Percentiles rank a stretch among this genome's conserved stretches.
Evolutionary conservation across 78 protist genomes (phyloP).

Genomic region (Planoprotostelium fungivorum): DNA sequence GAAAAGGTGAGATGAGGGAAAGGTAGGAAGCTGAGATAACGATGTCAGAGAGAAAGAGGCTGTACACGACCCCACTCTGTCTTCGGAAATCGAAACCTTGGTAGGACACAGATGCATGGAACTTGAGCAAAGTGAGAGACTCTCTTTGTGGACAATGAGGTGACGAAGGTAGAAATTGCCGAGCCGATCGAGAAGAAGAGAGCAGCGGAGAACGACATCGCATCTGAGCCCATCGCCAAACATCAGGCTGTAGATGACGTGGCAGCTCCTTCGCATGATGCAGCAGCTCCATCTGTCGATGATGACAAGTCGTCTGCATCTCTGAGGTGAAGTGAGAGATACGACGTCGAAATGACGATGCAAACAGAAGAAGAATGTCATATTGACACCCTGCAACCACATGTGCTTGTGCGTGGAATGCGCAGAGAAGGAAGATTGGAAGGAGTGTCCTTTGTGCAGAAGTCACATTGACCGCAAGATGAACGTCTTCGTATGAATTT

Average conservation of each 20-base stretch:
- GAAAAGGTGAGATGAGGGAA: background rate
- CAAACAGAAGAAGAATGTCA: background rate
- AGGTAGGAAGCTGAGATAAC: background rate
- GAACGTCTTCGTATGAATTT: background rate
- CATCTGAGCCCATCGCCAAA: background rate
- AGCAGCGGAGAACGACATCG: background rate
- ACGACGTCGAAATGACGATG: too few species aligned
- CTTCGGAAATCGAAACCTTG: background rate
- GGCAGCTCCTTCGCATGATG: too few species aligned
- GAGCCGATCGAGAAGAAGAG: background rate
- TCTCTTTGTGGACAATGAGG: too few species aligned
- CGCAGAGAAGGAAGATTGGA: background rate
- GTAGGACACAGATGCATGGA: background rate
- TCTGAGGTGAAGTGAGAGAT: background rate
- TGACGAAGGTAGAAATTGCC: background rate
- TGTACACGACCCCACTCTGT: background rate
- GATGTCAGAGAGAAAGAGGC: background rate
- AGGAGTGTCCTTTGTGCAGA: background rate
- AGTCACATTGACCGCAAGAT: background rate
- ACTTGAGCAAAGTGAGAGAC: too few species aligned
- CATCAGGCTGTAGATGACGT: background rate
- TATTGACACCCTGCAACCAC: background rate
- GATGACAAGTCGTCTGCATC: background rate
- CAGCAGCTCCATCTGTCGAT: too few species aligned
- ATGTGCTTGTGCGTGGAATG: background rate